phyloP scores from a whole-genome alignment of 352 stramenopile species.

The Globisporangium carolinianum region DNA sequence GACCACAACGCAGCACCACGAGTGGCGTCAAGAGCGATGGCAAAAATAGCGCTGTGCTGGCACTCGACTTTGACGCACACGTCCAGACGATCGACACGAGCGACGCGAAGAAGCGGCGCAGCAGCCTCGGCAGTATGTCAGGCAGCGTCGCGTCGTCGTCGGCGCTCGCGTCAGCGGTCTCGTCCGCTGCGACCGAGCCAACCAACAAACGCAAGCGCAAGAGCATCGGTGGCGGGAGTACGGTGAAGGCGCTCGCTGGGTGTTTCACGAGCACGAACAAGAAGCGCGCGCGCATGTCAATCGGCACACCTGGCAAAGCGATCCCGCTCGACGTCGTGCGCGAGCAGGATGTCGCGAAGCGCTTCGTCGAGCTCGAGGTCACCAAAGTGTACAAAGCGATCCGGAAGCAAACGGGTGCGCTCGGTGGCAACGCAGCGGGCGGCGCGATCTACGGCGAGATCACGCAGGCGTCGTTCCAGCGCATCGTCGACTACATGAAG shows the following conservation, averaged over 20 bases:
- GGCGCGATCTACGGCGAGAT: constrained; percentile 98
- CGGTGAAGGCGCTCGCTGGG: constrained; percentile 17
- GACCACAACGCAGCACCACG: neutral
- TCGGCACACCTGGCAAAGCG: constrained; percentile 67
- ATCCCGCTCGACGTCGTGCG: constrained; percentile 49
- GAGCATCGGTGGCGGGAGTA: constrained; percentile 24
- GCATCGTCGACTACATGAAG: constrained; percentile 93
- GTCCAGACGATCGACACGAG: constrained; percentile 7
- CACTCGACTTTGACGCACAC: constrained; percentile 10
- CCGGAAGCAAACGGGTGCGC: constrained; percentile 89
- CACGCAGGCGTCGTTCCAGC: constrained; percentile 95
- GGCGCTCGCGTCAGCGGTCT: neutral
- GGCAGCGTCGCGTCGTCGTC: constrained; percentile 6
- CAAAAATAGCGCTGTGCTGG: constrained; percentile 9
- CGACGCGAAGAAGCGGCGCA: constrained; percentile 11
- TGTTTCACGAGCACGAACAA: constrained; percentile 23
- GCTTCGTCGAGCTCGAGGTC: constrained; percentile 80
- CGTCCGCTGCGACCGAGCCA: neutral
- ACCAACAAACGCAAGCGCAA: constrained; percentile 50
- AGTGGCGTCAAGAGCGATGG: neutral
- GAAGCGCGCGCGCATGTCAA: constrained; percentile 53
- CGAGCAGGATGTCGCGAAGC: constrained; percentile 58
- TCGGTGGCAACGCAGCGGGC: constrained; percentile 92
- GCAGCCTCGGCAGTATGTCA: constrained; percentile 1
- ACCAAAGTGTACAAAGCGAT: constrained; percentile 90